phyloP scores from a whole-genome alignment of 164 flowering plant genomes.

The Vitis labrusca region DNA sequence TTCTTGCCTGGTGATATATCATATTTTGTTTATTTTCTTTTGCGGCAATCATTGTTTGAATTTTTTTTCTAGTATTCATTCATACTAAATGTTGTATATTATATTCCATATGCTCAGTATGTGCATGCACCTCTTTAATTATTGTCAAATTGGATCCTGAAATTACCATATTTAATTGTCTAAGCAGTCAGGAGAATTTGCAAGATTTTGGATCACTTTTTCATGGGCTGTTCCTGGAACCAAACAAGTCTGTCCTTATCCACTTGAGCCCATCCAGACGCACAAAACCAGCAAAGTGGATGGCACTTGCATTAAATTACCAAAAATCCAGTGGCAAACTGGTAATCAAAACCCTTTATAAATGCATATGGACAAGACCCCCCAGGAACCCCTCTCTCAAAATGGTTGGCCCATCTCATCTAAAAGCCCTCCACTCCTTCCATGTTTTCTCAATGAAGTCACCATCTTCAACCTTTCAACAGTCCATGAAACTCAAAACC shows the following conservation, averaged over 20 bases:
- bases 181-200: too few species aligned
- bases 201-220: too few species aligned
- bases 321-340: conserved; percentile 22
- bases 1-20: too few species aligned
- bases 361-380: conserved; percentile 20
- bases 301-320: conserved; percentile 17
- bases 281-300: conserved; percentile 13
- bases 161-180: too few species aligned
- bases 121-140: too few species aligned
- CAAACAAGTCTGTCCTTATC: conserved; percentile 1
- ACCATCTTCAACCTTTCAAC: conserved; percentile 31
- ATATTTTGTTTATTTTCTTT: too few species aligned
- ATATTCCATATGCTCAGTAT: too few species aligned
- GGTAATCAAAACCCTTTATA: conserved; percentile 34
- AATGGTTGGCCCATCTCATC: conserved; percentile 34
- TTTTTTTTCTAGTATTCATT: too few species aligned
- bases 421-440: conserved; percentile 33
- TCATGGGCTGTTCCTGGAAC: too few species aligned
- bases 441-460: conserved; percentile 41
- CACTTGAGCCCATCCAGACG: not conserved
- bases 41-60: too few species aligned
- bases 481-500: conserved; percentile 68
- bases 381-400: not conserved
- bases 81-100: too few species aligned
- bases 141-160: too few species aligned